phyloP scores from a whole-genome alignment of 306 rosid species.

The Fragaria ananassa region DNA sequence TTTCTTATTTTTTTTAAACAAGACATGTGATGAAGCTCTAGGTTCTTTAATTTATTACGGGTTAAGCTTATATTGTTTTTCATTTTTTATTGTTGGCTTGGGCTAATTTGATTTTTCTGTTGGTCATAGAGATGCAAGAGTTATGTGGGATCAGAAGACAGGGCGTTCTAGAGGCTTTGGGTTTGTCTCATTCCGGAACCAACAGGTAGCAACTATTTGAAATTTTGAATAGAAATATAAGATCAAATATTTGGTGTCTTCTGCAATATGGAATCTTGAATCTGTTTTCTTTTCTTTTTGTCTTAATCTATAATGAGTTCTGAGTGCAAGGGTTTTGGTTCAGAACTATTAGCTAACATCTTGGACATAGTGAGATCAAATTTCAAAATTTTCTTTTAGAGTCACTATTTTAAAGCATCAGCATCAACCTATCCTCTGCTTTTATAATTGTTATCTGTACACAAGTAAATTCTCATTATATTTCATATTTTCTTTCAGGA shows the following conservation, averaged over 20 bases:
- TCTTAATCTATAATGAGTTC: not conserved
- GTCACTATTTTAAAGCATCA: not conserved
- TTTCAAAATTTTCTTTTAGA: not conserved
- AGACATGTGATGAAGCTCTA: not conserved
- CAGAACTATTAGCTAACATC: not conserved
- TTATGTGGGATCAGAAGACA: constrained; percentile 99
- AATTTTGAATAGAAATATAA: not conserved
- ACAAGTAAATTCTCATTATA: constrained; percentile 1
- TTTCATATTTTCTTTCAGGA: constrained; percentile 52
- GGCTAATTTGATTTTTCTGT: constrained; percentile 13
- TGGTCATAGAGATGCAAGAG: constrained; percentile 87
- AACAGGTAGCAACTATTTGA: constrained; percentile 50
- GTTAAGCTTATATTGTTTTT: not conserved
- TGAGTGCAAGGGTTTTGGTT: constrained; percentile 11
- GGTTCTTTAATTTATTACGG: not conserved
- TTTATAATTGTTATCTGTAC: not conserved
- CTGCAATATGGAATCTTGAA: constrained; percentile 4
- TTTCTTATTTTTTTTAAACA: not conserved
- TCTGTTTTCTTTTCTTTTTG: not conserved
- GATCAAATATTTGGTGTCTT: constrained; percentile 5
- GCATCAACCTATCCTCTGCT: not conserved
- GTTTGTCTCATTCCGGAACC: constrained; percentile 88
- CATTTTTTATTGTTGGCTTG: not conserved
- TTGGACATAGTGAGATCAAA: not conserved
- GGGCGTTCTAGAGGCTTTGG: constrained; percentile 99